Base-by-base conservation (phyloP, 2,329 filamentous ascomycete species). In the Sporothrix pseudoabietina region DNA sequence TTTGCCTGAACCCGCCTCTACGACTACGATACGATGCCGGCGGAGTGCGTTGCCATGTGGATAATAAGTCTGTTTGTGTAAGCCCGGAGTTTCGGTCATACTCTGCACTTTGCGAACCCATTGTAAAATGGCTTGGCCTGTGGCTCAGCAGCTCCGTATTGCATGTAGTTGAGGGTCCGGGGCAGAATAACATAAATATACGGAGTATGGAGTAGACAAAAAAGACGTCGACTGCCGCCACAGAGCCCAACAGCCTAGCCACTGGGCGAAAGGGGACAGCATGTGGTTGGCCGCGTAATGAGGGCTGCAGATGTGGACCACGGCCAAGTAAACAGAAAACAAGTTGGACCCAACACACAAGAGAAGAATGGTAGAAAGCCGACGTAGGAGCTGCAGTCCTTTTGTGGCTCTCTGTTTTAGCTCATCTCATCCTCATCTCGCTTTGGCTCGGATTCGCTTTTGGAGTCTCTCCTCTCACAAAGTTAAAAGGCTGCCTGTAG, bases 261-360 rank as follows among this genome's bases (percentile, higher is more conserved):
- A 61, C 44, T 49, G 44, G 44, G 35, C 35, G 57, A 19, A 59
- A 59, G 35, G n/a, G 57, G 32, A n/a, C n/a, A 44, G 9, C 16
- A 57, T 10, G n/a, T n/a, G 16, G 57, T n/a, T n/a, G 41, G 61
- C 61, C 61, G 61, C 61, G 61, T 66, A 66, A 66, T 66, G 39
- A 66, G 5, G 61, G 61, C 35, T 47, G 61, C 61, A 66, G 61
- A 39, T 66, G 61, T 65, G 61, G 61, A 47, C 61, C 61, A 30
- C 5, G 7, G 61, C 39, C 61, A 47, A 66, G 61, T 47, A 30
- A 30, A 8, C 22, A 47, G 3, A 47, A 44, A 47, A 22, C 32
- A 63, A 44, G 35, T 16, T 41, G 35, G 22, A 8, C 35, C 35
- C 35, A 65, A 44, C 19, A 14, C n/a, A 65, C 55, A 14, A 41